A percentile compares a stretch with the other conserved stretches of the same genome.
phyloP scores from a whole-genome alignment of 805 yeast genomes.

The Candida silvicultrix region DNA sequence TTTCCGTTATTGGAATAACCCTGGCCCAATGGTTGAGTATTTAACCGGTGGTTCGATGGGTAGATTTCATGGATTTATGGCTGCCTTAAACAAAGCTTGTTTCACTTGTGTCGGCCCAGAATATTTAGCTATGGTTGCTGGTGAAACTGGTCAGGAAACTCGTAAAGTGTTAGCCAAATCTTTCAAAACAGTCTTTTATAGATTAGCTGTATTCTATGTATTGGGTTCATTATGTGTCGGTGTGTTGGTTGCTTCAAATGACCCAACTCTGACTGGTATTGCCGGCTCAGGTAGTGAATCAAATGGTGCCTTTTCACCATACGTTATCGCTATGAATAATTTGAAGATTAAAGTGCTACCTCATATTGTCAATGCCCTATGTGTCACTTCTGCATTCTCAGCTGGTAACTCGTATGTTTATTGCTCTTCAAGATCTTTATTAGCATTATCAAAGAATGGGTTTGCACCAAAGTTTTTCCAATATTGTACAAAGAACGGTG shows the following conservation, averaged over 20 bases:
- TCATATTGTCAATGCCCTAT: slow-evolving; percentile 39
- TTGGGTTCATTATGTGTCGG: slow-evolving; percentile 69
- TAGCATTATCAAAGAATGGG: slow-evolving; percentile 43
- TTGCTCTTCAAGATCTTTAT: slow-evolving; percentile 48
- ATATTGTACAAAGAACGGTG: slow-evolving; percentile 53
- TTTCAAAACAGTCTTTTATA: slow-evolving; percentile 61
- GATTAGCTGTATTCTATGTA: slow-evolving; percentile 59
- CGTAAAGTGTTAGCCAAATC: slow-evolving; percentile 68
- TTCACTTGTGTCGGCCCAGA: slow-evolving; percentile 85
- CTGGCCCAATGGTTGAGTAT: slow-evolving; percentile 51
- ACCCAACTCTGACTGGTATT: slow-evolving; percentile 41
- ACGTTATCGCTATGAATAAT: slow-evolving; percentile 45
- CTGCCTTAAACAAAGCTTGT: slow-evolving; percentile 63
- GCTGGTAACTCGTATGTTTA: slow-evolving; percentile 48
- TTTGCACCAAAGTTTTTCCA: slow-evolving; percentile 57
- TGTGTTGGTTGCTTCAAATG: slow-evolving; percentile 56
- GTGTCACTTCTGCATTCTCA: slow-evolving; percentile 44
- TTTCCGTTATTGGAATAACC: slow-evolving; percentile 45
- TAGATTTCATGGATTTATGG: slow-evolving; percentile 66
- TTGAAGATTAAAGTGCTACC: slow-evolving; percentile 44
- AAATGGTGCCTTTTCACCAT: slow-evolving; percentile 47
- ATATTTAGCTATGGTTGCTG: slow-evolving; percentile 75
- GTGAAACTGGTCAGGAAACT: slow-evolving; percentile 69
- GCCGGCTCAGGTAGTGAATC: slow-evolving; percentile 27
- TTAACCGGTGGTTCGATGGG: slow-evolving; percentile 52